Evolutionary conservation across 106 monocot genomes (phyloP).

Genomic region (Apostasia shenzhenica): DNA sequence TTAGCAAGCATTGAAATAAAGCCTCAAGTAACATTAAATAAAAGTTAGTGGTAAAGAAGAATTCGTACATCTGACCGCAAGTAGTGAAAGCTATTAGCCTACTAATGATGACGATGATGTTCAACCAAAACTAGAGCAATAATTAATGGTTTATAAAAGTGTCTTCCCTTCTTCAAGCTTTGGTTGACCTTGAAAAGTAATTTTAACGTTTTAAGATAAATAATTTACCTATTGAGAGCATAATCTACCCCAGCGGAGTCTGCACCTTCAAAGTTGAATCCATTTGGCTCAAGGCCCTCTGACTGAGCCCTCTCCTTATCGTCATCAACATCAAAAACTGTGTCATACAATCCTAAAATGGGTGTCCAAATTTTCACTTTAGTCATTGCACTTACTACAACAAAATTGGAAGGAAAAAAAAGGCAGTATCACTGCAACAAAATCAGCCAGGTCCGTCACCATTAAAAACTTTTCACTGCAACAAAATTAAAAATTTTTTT

Average conservation of each 20-base stretch:
- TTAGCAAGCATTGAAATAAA: too few species aligned
- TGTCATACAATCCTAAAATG: conserved; percentile 77
- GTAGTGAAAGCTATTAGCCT: too few species aligned
- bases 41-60: too few species aligned
- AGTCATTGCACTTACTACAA: too few species aligned
- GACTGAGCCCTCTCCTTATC: conserved; percentile 84
- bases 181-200: neutral
- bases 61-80: too few species aligned
- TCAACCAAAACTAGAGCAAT: neutral
- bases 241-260: conserved; percentile 67
- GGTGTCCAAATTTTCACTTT: too few species aligned
- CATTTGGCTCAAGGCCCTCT: conserved; percentile 81
- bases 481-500: neutral
- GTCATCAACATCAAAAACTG: conserved; percentile 89
- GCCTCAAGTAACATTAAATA: too few species aligned
- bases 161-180: neutral
- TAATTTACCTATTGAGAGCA: conserved; percentile 74
- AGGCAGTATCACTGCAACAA: neutral
- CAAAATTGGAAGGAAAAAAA: neutral
- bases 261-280: conserved; percentile 81
- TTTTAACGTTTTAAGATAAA: neutral
- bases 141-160: neutral
- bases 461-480: neutral
- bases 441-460: neutral
- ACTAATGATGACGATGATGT: too few species aligned